Conservation (phyloP, 2,329 filamentous ascomycete species). For the Botryosphaeria agaves region DNA sequence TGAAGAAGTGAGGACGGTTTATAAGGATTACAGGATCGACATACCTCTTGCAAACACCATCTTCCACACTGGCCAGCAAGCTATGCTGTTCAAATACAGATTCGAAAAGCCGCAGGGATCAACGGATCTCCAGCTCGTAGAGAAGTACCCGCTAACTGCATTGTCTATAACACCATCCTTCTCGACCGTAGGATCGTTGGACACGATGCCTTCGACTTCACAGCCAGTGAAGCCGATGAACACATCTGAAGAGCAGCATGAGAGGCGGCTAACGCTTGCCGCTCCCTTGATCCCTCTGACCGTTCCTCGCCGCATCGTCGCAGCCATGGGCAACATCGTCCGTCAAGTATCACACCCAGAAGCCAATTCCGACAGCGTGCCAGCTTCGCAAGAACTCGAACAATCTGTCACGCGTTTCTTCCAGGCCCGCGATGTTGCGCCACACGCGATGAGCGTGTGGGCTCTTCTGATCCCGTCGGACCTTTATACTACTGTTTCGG, state of each 20-base stretch:
- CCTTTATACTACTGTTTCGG: no score
- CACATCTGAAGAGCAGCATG: no score
- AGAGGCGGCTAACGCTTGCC: conserved; percentile 11
- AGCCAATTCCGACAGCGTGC: not conserved
- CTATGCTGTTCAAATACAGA: conserved; percentile 4
- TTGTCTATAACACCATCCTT: no score
- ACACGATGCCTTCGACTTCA: no score
- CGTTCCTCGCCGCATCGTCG: conserved; percentile 39
- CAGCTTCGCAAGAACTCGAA: conserved; percentile 43
- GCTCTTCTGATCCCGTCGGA: conserved; percentile 44
- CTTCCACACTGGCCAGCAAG: conserved; percentile 48
- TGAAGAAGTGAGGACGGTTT: no score
- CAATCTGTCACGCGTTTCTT: conserved; percentile 42
- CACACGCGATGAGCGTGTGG: conserved; percentile 48
- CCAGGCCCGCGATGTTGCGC: conserved; percentile 19
- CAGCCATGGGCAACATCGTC: conserved; percentile 65
- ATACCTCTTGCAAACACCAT: conserved; percentile 62
- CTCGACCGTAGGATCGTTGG: no score
- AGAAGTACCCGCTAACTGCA: no score
- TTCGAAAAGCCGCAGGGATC: conserved; percentile 7
- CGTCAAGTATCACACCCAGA: conserved; percentile 34
- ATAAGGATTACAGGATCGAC: not conserved
- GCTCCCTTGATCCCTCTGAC: conserved; percentile 46
- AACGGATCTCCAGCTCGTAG: no score
- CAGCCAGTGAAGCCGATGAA: no score